A percentile compares a stretch with the other conserved stretches of the same genome.
phyloP scores from a whole-genome alignment of 75 land plant species.

The Picea glauca region DNA sequence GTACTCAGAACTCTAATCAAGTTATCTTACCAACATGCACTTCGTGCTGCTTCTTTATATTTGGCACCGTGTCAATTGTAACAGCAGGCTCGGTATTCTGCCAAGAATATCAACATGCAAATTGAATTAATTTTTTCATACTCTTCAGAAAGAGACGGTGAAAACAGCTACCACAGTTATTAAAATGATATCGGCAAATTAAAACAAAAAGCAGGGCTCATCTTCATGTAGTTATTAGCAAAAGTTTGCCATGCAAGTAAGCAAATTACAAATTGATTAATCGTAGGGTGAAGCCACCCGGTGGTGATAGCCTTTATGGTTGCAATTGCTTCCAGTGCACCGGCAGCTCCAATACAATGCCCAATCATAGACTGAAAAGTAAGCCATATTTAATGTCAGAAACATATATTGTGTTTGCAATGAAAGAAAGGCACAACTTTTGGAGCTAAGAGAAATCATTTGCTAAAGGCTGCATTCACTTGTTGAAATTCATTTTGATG shows the following conservation, averaged over 20 bases:
- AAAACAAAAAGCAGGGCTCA: background rate
- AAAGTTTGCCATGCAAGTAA: background rate
- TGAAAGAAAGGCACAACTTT: background rate
- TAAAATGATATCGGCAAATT: background rate
- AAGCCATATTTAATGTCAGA: background rate
- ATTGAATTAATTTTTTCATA: background rate
- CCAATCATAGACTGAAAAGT: slow-evolving; percentile 56
- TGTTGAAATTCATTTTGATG: background rate
- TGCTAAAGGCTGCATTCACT: background rate
- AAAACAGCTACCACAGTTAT: background rate
- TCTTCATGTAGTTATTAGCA: background rate
- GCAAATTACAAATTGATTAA: slow-evolving; percentile 44
- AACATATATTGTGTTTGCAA: background rate
- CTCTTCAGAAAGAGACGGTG: background rate
- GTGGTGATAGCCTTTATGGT: slow-evolving; percentile 61
- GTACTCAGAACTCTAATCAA: background rate
- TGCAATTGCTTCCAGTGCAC: slow-evolving; percentile 61
- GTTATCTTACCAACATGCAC: slow-evolving; percentile 47
- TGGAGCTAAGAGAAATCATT: background rate
- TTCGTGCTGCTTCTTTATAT: slow-evolving; percentile 54
- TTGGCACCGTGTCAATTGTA: slow-evolving; percentile 55
- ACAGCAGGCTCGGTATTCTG: slow-evolving; percentile 51
- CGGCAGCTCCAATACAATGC: slow-evolving; percentile 60
- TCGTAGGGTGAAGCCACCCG: slow-evolving; percentile 62
- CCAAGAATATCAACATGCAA: background rate